Percentiles rank a stretch among this genome's conserved stretches.
Evolutionary conservation across 2,329 filamentous ascomycete species (phyloP).

Genomic region (Fusarium coffeatum): DNA sequence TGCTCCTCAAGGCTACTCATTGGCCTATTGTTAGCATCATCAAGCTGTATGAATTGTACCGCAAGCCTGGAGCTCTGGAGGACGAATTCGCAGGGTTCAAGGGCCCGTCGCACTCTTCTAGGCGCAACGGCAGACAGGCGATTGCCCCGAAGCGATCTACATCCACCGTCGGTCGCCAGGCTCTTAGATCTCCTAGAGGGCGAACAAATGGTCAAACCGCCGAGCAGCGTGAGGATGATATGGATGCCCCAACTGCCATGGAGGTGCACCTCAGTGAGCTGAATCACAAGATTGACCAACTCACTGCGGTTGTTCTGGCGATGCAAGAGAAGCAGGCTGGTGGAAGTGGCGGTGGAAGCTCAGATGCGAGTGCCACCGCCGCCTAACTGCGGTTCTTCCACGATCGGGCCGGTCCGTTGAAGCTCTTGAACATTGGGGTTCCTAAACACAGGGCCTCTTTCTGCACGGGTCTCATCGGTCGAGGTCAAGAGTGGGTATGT

Average conservation of each 20-base stretch:
- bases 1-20: slow-evolving; percentile 72
- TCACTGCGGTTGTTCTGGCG: slow-evolving; percentile 64
- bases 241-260: slow-evolving; percentile 54
- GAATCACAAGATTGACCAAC: slow-evolving; percentile 67
- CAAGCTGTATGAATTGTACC: slow-evolving; percentile 71
- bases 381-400: slow-evolving; percentile 25
- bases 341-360: slow-evolving; percentile 12
- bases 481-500: slow-evolving; percentile 29
- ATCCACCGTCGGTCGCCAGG: slow-evolving; percentile 29
- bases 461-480: slow-evolving; percentile 34
- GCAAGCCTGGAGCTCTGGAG: slow-evolving; percentile 50
- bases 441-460: background rate
- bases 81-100: slow-evolving; percentile 63
- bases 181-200: slow-evolving; percentile 34
- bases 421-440: background rate
- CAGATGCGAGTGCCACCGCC: slow-evolving; percentile 9
- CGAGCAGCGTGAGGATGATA: slow-evolving; percentile 51
- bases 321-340: slow-evolving; percentile 56
- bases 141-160: slow-evolving; percentile 35
- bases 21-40: slow-evolving; percentile 77
- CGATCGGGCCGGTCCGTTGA: slow-evolving; percentile 15
- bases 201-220: slow-evolving; percentile 29
- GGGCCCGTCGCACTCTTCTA: slow-evolving; percentile 54
- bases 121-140: slow-evolving; percentile 35
- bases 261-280: slow-evolving; percentile 67